phyloP scores from a whole-genome alignment of 2,329 filamentous ascomycete genomes.

The Madurella fahalii region DNA sequence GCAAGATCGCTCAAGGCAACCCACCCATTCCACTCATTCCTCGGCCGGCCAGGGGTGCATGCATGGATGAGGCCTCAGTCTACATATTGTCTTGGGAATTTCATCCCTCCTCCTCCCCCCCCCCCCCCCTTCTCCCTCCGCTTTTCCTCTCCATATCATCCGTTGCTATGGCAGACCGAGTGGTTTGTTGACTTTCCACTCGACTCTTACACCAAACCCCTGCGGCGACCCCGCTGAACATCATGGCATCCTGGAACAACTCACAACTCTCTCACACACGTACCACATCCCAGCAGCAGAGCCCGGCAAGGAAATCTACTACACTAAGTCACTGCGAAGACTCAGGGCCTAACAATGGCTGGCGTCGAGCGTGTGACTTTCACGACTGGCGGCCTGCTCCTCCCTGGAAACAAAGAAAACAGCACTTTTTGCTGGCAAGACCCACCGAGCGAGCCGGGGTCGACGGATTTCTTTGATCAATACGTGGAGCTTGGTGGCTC shows the following conservation, averaged over 20 bases:
- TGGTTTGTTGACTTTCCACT: constrained; percentile 24
- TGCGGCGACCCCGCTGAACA: constrained; percentile 2
- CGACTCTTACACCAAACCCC: constrained; percentile 8
- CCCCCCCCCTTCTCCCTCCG: constrained; percentile 12
- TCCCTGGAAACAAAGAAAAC: constrained; percentile 25
- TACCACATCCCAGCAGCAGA: constrained; percentile 1
- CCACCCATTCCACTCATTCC: constrained; percentile 19
- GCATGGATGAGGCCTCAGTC: constrained; percentile 10
- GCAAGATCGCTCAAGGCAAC: constrained; percentile 12
- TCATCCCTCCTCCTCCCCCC: constrained; percentile 7
- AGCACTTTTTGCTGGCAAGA: constrained; percentile 21
- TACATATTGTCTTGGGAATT: constrained; percentile 26
- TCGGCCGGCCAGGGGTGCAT: constrained; percentile 9
- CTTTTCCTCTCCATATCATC: constrained; percentile 18
- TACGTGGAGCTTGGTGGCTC: constrained; percentile 26
- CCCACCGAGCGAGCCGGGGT: constrained; percentile 14
- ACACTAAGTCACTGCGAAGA: constrained; percentile 2
- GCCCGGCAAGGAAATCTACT: constrained; percentile 1
- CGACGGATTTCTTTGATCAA: constrained; percentile 27
- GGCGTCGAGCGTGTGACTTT: constrained; percentile 23
- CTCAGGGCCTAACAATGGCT: constrained; percentile 21
- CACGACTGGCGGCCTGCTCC: constrained; percentile 17
- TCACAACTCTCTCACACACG: neutral
- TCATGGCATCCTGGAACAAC: constrained; percentile 13
- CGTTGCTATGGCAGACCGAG: constrained; percentile 23